A percentile compares a stretch with the other conserved stretches of the same genome.
These are phyloP conservation scores for Endocalyx cinctus DNA, from an alignment of 2,329 filamentous ascomycete genomes.

Conservation along the genomic window DNA sequence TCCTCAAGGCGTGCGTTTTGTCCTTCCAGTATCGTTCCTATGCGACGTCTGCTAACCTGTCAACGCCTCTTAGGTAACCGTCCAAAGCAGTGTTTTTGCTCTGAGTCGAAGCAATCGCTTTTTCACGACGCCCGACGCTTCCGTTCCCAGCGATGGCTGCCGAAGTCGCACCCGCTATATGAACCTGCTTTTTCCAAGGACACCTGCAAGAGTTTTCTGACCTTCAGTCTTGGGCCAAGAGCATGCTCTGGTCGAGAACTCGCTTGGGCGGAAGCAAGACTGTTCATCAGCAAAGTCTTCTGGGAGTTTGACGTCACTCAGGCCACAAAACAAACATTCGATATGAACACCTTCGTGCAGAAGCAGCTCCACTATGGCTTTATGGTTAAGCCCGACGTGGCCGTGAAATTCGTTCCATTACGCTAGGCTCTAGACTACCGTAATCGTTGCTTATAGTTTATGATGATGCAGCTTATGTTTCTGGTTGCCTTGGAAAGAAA, in stretches of 20 bases:
- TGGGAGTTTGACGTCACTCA: too few species aligned
- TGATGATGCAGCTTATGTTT: too few species aligned
- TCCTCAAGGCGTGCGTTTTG: constrained; percentile 15
- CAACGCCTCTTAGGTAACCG: not conserved
- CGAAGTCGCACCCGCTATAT: constrained; percentile 7
- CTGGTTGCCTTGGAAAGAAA: too few species aligned
- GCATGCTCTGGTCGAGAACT: constrained; percentile 6
- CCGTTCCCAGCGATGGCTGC: constrained; percentile 13
- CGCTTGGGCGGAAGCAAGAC: not conserved
- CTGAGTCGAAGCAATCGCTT: not conserved
- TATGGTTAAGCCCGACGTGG: too few species aligned
- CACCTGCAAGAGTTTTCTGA: constrained; percentile 10
- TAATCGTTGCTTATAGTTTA: too few species aligned
- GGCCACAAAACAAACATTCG: too few species aligned
- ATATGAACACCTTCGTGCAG: too few species aligned
- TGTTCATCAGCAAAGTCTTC: not conserved
- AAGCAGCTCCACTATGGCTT: too few species aligned
- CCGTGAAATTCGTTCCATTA: too few species aligned
- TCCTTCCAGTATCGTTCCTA: not conserved
- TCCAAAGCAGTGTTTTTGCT: not conserved
- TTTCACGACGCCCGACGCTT: constrained; percentile 5
- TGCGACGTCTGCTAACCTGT: not conserved
- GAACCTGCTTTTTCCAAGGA: constrained; percentile 8
- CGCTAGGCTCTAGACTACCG: too few species aligned
- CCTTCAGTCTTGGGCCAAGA: constrained; percentile 14